Conservation (phyloP, 2,329 filamentous ascomycete species). For the Beauveria sp. region DNA sequence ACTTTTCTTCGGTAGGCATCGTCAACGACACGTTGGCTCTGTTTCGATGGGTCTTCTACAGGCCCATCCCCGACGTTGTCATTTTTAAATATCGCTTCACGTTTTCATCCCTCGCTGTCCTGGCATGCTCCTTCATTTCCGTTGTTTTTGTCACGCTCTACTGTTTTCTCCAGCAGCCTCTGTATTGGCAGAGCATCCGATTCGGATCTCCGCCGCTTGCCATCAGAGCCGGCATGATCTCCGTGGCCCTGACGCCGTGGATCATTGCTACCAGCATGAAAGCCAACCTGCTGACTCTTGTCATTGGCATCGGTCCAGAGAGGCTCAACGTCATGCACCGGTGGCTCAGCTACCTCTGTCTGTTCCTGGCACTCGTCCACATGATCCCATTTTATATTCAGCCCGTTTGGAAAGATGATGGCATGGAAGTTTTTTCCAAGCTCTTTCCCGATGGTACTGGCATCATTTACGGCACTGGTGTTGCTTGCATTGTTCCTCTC, state of each 20-base stretch:
- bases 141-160: slow-evolving; percentile 70
- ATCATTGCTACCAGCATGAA: slow-evolving; percentile 87
- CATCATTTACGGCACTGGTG: slow-evolving; percentile 77
- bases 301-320: slow-evolving; percentile 89
- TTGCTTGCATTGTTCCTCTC: slow-evolving; percentile 74
- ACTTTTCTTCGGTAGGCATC: slow-evolving; percentile 64
- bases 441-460: slow-evolving; percentile 59
- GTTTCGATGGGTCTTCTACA: slow-evolving; percentile 82
- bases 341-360: slow-evolving; percentile 81
- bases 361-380: slow-evolving; percentile 77
- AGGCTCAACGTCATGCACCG: slow-evolving; percentile 87
- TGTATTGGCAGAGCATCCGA: slow-evolving; percentile 81
- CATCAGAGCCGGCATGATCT: slow-evolving; percentile 82
- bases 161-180: slow-evolving; percentile 77
- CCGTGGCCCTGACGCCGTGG: slow-evolving; percentile 87
- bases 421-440: slow-evolving; percentile 60
- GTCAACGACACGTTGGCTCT: slow-evolving; percentile 76
- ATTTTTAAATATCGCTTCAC: slow-evolving; percentile 62
- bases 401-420: slow-evolving; percentile 74
- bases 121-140: slow-evolving; percentile 59
- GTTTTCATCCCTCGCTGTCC: slow-evolving; percentile 71
- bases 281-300: slow-evolving; percentile 71
- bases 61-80: slow-evolving; percentile 68
- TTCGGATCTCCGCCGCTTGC: slow-evolving; percentile 85
- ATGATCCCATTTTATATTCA: slow-evolving; percentile 85